Evolutionary conservation across 2,329 filamentous ascomycete species (phyloP).

Genomic region (Aureobasidium namibiae): DNA sequence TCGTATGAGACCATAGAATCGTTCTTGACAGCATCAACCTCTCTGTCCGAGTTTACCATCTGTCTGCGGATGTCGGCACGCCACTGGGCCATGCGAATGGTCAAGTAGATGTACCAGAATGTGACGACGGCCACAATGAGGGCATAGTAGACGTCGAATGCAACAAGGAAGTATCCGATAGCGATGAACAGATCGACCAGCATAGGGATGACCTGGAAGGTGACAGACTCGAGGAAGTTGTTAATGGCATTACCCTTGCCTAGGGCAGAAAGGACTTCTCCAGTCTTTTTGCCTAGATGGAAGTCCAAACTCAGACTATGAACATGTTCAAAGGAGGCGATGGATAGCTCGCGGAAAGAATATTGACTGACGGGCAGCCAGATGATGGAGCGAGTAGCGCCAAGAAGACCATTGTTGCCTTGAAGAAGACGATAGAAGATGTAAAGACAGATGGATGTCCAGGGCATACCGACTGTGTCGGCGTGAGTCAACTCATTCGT

Average conservation of each 20-base stretch:
- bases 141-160: slow-evolving; percentile 83
- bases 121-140: slow-evolving; percentile 84
- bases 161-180: slow-evolving; percentile 68
- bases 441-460: slow-evolving; percentile 66
- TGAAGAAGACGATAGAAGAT: slow-evolving; percentile 75
- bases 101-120: slow-evolving; percentile 94
- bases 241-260: slow-evolving; percentile 97
- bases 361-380: slow-evolving; percentile 98
- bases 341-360: slow-evolving; percentile 87
- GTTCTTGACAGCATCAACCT: slow-evolving; percentile 97
- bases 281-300: slow-evolving; percentile 91
- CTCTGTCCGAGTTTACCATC: slow-evolving; percentile 90
- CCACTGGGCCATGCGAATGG: slow-evolving; percentile 90
- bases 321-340: slow-evolving; percentile 94
- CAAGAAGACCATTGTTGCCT: slow-evolving; percentile 79
- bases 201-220: slow-evolving; percentile 94
- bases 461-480: slow-evolving; percentile 52
- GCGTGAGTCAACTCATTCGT: slow-evolving; percentile 61
- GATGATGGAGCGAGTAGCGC: slow-evolving; percentile 69
- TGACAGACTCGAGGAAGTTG: slow-evolving; percentile 90
- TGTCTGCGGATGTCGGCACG: slow-evolving; percentile 81
- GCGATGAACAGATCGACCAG: slow-evolving; percentile 80
- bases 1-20: slow-evolving; percentile 99
- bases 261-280: slow-evolving; percentile 87
- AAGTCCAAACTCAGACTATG: slow-evolving; percentile 93